Percentiles rank a stretch among this genome's conserved stretches.
Evolutionary conservation across 768 basidiomycete species (phyloP).

Genomic region (Exidia glandulosa): DNA sequence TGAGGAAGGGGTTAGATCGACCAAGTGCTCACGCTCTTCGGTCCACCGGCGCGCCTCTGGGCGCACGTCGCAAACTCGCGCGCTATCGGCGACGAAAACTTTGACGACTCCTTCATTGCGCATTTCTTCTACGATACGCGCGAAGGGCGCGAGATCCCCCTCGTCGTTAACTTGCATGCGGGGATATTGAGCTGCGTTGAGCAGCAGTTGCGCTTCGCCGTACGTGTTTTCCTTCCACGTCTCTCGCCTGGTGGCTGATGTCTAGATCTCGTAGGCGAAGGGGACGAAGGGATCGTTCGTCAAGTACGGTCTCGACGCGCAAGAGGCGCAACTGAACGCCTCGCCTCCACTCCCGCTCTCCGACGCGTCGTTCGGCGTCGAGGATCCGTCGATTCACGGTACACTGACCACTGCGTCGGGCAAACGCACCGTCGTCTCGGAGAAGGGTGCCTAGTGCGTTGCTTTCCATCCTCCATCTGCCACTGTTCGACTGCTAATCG

Average conservation of each 20-base stretch:
- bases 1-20: slow-evolving; percentile 37
- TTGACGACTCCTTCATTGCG: slow-evolving; percentile 13
- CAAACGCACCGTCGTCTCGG: not conserved
- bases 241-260: not conserved
- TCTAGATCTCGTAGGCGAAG: not conserved
- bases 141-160: slow-evolving; percentile 20
- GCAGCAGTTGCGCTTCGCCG: slow-evolving; percentile 57
- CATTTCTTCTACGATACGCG: slow-evolving; percentile 16
- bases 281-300: slow-evolving; percentile 61
- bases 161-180: slow-evolving; percentile 58
- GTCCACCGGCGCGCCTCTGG: slow-evolving; percentile 55
- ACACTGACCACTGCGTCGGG: not conserved
- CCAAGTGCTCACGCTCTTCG: slow-evolving; percentile 66
- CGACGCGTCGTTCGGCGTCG: not conserved
- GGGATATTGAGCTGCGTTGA: slow-evolving; percentile 57
- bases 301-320: slow-evolving; percentile 69
- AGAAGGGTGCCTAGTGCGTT: not conserved
- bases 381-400: not conserved
- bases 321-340: slow-evolving; percentile 64
- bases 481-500: too few relatives aligned
- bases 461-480: not conserved
- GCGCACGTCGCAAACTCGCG: slow-evolving; percentile 62
- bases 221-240: slow-evolving; percentile 25
- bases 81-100: slow-evolving; percentile 22
- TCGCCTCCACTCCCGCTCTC: not conserved